Base-by-base conservation (phyloP, 225 moss, liverwort and hornwort genomes). In the Bryoerythrophyllum caledonicum region DNA sequence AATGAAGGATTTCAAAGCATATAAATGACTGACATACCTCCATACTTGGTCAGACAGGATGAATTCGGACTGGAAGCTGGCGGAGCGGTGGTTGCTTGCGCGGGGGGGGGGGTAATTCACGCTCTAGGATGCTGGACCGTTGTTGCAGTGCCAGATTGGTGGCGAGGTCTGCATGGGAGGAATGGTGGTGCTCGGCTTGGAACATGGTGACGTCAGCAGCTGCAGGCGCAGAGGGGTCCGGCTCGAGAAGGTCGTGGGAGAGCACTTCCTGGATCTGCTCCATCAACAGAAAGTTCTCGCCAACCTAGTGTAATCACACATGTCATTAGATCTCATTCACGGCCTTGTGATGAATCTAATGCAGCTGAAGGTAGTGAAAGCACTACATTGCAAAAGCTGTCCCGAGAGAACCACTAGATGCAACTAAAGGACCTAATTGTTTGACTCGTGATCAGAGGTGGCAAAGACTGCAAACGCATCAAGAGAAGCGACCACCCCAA, bases 401-500 rank as follows among this genome's bases (percentile, higher is more conserved):
- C 25, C 38, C 38, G 7, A 56, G 1, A n/a, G 13, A 44, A 44
- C 44, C 12, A 41, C 41, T 41, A 55, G 10, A 24, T 57, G 8
- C 13, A 44, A 43, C 43, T 4, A 44, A 43, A 59, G 19, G 59
- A 4, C 28, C 28, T 6, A 49, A 19, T 43, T 27, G 27, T 10
- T 43, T 7, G 26, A 17, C 25, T 57, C n/a, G n/a, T n/a, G n/a
- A n/a, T n/a, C n/a, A 87, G 77, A 30, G 89, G 79, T 26, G 91
- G 76, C 80, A 95, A 79, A 26, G 89, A 82, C 57, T 95, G 89
- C 79, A 99, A 81, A 70, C 93, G 91, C 75, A 91, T 91, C 83
- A 99, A 86, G 52, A 93, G 79, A 74, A 99, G 85, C 28, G 93
- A 90, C 93, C 97, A 99, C 21, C 95, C 93, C 78, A 99, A 77